Base-by-base conservation (phyloP, 2,329 filamentous ascomycete genomes). In the Ceratocystiopsis minuta region DNA sequence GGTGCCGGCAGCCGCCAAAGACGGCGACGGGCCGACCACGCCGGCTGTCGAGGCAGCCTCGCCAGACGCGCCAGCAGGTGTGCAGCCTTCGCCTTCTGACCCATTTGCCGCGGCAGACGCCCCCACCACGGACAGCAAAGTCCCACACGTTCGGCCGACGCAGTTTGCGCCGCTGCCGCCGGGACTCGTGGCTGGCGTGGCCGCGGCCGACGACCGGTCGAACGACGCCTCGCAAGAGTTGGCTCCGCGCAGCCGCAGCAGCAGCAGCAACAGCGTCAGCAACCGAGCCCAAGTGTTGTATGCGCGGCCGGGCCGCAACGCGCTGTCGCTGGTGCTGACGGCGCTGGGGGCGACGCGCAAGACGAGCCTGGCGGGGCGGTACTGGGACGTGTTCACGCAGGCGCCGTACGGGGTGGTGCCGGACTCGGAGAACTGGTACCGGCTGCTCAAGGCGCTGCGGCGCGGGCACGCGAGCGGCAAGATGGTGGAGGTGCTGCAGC, bases 371-470 rank as follows among this genome's bases (percentile, higher is more conserved):
- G 80, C 75, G n/a, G 60, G 70, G 41, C 67, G 67, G 31, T 96
- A 95, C 58, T 96, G 87, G 87, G 64, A 78, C 16, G 54, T 78
- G 6, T 62, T 95, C 44, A 81, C 78, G 7, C 56, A 64, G 2
- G 58, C 66, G 14, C 58, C 66, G 13, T 68, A 75, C 55, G 60
- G 60, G n/a, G 60, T 95, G 45, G 54, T 63, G 2, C 86, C 88
- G 1, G 87, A 95, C 55, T 52, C 63, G 10, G 68, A 77, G 48
- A 86, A 84, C 54, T 80, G 78, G 60, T 65, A 75, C 48, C 64
- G 67, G 48, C 77, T 84, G 52, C 65, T 95, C 15, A 70, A 73
- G 41, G 58, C 82, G 36, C 67, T 90, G 33, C 72, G 75, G 40
- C 57, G 69, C 32, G 74, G 72, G 36, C 78, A 79, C 45, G 70